Conservation (phyloP, 108 stramenopile genomes). For the Phaeodactylum tricornutum region DNA sequence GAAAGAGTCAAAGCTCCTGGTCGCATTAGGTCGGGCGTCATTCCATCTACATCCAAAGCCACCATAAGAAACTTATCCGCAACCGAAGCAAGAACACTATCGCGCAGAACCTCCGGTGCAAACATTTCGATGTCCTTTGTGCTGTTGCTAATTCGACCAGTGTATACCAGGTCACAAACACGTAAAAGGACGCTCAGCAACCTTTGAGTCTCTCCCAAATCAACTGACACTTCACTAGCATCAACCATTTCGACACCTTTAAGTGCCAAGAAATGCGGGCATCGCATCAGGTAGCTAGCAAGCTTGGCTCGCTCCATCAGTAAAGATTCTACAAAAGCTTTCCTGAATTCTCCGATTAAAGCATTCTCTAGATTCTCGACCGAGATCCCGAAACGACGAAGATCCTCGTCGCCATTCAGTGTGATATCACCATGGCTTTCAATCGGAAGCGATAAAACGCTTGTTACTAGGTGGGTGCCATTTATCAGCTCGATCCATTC, state of each 20-base stretch:
- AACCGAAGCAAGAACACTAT: slow-evolving; percentile 11
- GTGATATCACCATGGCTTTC: slow-evolving; percentile 7
- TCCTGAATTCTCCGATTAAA: slow-evolving; percentile 55
- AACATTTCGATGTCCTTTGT: background rate
- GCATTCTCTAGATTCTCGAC: slow-evolving; percentile 47
- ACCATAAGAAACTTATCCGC: slow-evolving; percentile 59
- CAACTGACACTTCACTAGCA: slow-evolving; percentile 16
- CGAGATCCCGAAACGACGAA: slow-evolving; percentile 49
- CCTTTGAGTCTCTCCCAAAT: background rate
- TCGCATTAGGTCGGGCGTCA: slow-evolving; percentile 45
- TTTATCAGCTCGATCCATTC: slow-evolving; percentile 67
- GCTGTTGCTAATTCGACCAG: background rate
- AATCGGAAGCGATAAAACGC: slow-evolving; percentile 14
- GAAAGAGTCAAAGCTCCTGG: slow-evolving; percentile 33
- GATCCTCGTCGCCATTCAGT: slow-evolving; percentile 15
- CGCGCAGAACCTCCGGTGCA: slow-evolving; percentile 13
- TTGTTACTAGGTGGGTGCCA: slow-evolving; percentile 46
- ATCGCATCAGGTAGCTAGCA: slow-evolving; percentile 65
- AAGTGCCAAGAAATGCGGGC: slow-evolving; percentile 31
- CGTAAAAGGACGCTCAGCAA: background rate
- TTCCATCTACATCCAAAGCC: slow-evolving; percentile 54
- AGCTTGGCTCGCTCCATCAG: slow-evolving; percentile 66
- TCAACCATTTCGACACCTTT: slow-evolving; percentile 5
- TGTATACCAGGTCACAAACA: background rate
- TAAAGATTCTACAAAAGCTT: slow-evolving; percentile 53